Evolutionary conservation across 352 stramenopile species (phyloP).

Genomic region (Hyaloperonospora brassicae): DNA sequence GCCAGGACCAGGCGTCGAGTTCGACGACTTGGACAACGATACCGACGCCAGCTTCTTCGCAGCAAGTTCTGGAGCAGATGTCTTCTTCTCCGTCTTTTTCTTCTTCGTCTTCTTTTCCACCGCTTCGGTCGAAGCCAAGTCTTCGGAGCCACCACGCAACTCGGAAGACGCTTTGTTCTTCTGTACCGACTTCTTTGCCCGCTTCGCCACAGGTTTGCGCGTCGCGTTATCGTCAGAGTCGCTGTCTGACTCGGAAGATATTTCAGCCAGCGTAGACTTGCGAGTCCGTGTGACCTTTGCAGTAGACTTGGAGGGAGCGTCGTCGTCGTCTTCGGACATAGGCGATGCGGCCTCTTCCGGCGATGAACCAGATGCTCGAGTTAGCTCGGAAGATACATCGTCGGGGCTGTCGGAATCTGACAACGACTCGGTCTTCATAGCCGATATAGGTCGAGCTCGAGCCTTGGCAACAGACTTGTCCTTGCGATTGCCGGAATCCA

Average conservation of each 20-base stretch:
- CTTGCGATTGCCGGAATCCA: conserved; percentile 7
- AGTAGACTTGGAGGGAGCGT: conserved; percentile 7
- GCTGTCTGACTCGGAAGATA: conserved; percentile 20
- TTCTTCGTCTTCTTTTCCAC: conserved; percentile 11
- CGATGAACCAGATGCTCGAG: background rate
- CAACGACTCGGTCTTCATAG: conserved; percentile 11
- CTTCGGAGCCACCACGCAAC: conserved; percentile 7
- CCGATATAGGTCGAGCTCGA: conserved; percentile 1
- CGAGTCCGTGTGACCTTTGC: conserved; percentile 4
- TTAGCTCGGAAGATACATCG: conserved; percentile 13
- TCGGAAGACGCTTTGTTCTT: conserved; percentile 13
- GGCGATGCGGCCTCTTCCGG: conserved; percentile 3
- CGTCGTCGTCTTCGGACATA: conserved; percentile 10
- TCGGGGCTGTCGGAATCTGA: conserved; percentile 18
- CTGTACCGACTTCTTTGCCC: conserved; percentile 9
- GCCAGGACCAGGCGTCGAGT: conserved; percentile 9
- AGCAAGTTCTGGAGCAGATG: background rate
- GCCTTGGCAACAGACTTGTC: conserved; percentile 7
- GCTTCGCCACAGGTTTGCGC: conserved; percentile 8
- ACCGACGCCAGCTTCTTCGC: conserved; percentile 7
- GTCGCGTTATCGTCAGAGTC: conserved; percentile 13
- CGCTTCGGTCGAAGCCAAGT: conserved; percentile 8
- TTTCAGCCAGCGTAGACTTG: conserved; percentile 7
- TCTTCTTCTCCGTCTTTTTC: background rate
- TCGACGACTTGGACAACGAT: conserved; percentile 13